Evolutionary conservation across 768 basidiomycete genomes (phyloP).

Genomic region (Galerina marginata): DNA sequence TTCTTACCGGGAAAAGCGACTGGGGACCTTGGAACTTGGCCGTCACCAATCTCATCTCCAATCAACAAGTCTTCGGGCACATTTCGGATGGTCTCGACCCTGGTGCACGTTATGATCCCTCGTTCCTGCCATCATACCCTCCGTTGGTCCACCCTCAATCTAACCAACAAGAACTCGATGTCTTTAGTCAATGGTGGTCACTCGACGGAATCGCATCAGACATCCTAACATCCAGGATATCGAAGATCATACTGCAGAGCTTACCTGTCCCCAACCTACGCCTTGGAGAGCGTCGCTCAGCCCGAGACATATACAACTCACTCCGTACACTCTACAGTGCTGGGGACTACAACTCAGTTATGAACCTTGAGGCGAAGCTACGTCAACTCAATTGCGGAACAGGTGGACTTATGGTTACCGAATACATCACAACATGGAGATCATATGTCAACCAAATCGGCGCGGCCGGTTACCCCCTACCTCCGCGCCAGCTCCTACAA

Average conservation of each 20-base stretch:
- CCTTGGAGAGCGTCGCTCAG: background rate
- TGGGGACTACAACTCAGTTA: conserved; percentile 1
- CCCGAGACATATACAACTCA: background rate
- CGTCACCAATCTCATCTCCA: too few relatives aligned
- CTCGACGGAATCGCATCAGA: background rate
- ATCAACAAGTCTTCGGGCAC: too few relatives aligned
- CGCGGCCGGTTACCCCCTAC: background rate
- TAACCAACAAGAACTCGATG: too few relatives aligned
- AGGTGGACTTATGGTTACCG: background rate
- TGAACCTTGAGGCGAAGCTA: background rate
- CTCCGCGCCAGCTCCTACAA: background rate
- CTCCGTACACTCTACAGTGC: background rate
- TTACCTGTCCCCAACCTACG: background rate
- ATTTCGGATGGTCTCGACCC: background rate
- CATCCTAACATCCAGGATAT: background rate
- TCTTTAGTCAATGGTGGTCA: background rate
- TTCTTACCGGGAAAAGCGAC: too few relatives aligned
- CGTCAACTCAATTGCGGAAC: background rate
- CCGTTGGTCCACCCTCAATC: too few relatives aligned
- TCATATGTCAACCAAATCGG: background rate
- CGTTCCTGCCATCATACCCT: too few relatives aligned
- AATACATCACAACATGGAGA: background rate
- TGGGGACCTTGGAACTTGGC: too few relatives aligned
- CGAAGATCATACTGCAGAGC: background rate
- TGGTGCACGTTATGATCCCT: background rate